These are phyloP conservation scores for Blumeria graminis DNA, from an alignment of 2,329 filamentous ascomycete genomes.

Conservation along the genomic window DNA sequence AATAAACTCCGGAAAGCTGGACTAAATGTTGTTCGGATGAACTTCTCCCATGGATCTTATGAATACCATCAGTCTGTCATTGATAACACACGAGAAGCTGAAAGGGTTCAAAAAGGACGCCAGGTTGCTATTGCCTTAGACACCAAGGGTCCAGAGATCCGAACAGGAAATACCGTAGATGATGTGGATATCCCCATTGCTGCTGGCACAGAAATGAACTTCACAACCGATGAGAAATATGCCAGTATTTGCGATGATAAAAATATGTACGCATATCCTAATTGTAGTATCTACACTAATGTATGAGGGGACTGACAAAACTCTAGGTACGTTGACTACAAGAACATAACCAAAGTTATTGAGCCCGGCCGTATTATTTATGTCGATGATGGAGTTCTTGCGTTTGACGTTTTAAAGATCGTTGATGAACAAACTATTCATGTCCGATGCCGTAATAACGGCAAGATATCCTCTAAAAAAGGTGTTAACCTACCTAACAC, in stretches of 20 bases:
- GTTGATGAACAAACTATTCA: constrained; percentile 74
- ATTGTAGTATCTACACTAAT: neutral
- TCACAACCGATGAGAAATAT: constrained; percentile 91
- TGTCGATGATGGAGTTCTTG: constrained; percentile 93
- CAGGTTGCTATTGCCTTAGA: constrained; percentile 86
- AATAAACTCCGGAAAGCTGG: constrained; percentile 76
- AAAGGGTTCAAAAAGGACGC: constrained; percentile 52
- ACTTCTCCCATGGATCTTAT: constrained; percentile 89
- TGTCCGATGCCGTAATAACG: constrained; percentile 81
- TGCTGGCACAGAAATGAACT: constrained; percentile 67
- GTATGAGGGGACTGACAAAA: neutral
- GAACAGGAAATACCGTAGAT: constrained; percentile 49
- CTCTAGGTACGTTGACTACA: constrained; percentile 82
- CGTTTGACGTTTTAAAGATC: constrained; percentile 77
- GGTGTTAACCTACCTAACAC: constrained; percentile 98
- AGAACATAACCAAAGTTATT: constrained; percentile 99
- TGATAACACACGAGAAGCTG: constrained; percentile 76
- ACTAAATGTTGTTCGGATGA: constrained; percentile 98
- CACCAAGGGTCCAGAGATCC: constrained; percentile 66
- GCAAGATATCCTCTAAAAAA: constrained; percentile 96
- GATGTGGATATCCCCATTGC: constrained; percentile 61
- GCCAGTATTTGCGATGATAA: constrained; percentile 60
- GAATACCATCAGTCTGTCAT: constrained; percentile 98
- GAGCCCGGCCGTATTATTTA: constrained; percentile 78
- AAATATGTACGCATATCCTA: constrained; percentile 52